These are phyloP conservation scores for Scutellaria galericulata DNA, from an alignment of 257 asterid genomes.

Conservation along the genomic window DNA sequence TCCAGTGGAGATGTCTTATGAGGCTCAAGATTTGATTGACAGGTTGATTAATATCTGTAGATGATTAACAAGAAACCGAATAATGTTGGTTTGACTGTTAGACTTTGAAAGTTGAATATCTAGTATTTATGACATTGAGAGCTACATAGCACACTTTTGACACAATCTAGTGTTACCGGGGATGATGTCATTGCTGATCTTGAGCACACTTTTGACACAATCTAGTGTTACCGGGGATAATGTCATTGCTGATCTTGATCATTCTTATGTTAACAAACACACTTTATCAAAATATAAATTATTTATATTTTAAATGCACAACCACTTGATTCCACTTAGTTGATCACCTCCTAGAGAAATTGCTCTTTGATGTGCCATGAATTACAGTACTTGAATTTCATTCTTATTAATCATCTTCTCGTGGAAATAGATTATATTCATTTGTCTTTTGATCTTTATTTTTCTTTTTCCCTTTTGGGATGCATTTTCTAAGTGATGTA, in stretches of 20 bases:
- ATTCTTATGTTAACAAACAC: slow-evolving; percentile 13
- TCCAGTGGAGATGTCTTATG: slow-evolving; percentile 78
- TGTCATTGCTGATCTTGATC: slow-evolving; percentile 16
- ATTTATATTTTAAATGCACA: slow-evolving; percentile 3
- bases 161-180: neutral
- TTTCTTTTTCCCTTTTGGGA: slow-evolving; percentile 1
- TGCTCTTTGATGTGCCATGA: slow-evolving; percentile 26
- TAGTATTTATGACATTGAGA: slow-evolving; percentile 30
- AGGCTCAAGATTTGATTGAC: slow-evolving; percentile 83
- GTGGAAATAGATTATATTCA: neutral
- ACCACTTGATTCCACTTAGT: slow-evolving; percentile 11
- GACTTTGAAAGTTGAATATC: slow-evolving; percentile 19
- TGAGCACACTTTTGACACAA: slow-evolving; percentile 18
- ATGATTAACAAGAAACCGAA: slow-evolving; percentile 16
- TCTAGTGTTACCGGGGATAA: neutral
- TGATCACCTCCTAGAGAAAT: neutral
- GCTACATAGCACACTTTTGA: slow-evolving; percentile 27
- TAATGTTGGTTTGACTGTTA: neutral
- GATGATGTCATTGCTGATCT: slow-evolving; percentile 13
- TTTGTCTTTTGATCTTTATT: slow-evolving; percentile 8
- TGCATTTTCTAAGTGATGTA: slow-evolving; percentile 34
- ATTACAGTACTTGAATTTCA: slow-evolving; percentile 22
- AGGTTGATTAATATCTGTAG: slow-evolving; percentile 54
- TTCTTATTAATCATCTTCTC: slow-evolving; percentile 26
- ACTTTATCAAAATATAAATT: neutral